phyloP scores from a whole-genome alignment of 371 early-diverging fungal species.

The Rhizopus sp. region DNA sequence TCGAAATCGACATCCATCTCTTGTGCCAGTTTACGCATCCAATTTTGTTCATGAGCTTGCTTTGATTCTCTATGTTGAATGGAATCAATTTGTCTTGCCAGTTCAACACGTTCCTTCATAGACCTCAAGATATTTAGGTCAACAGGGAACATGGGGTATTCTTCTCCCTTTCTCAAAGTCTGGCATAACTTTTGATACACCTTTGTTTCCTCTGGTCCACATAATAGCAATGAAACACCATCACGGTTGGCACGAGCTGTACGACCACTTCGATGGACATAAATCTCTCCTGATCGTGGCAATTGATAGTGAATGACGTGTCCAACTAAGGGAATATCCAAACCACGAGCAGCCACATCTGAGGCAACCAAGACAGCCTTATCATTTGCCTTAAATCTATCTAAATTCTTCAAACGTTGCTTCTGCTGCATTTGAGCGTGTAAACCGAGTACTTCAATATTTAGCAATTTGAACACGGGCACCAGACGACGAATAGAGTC shows the following conservation, averaged over 20 bases:
- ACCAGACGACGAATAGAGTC: constrained; percentile 86
- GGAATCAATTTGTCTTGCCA: constrained; percentile 82
- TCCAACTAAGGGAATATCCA: constrained; percentile 96
- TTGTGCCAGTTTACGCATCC: constrained; percentile 85
- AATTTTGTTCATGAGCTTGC: constrained; percentile 70
- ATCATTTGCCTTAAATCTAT: constrained; percentile 74
- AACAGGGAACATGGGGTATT: constrained; percentile 70
- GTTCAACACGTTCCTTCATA: constrained; percentile 69
- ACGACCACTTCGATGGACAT: constrained; percentile 93
- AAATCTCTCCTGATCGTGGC: constrained; percentile 95
- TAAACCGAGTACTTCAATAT: constrained; percentile 69
- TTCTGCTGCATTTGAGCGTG: constrained; percentile 96
- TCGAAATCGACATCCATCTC: constrained; percentile 85
- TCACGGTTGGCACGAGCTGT: constrained; percentile 86
- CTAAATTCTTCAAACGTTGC: constrained; percentile 90
- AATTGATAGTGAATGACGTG: constrained; percentile 98
- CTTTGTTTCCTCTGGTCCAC: constrained; percentile 82
- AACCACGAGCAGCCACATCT: constrained; percentile 95
- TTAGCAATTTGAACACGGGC: constrained; percentile 76
- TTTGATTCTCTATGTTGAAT: constrained; percentile 78
- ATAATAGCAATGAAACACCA: constrained; percentile 82
- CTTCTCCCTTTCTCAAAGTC: constrained; percentile 68
- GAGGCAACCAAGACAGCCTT: constrained; percentile 82
- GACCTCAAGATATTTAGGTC: constrained; percentile 61
- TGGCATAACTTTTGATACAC: constrained; percentile 79